These are phyloP conservation scores for Stagonosporopsis cucurbitacearum DNA, from an alignment of 2,329 filamentous ascomycete species.

Conservation along the genomic window DNA sequence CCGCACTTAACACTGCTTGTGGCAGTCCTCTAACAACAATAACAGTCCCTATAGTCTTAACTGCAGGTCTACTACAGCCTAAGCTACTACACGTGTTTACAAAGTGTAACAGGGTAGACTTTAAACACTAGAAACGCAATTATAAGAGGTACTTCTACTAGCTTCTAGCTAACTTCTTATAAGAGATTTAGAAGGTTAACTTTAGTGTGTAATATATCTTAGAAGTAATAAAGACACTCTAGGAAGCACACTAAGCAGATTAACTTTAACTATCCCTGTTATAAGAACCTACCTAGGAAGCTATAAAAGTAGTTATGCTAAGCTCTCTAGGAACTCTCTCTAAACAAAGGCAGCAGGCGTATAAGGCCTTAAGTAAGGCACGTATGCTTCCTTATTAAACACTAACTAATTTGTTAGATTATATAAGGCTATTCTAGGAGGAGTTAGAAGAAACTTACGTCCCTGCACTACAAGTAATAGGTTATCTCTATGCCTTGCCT, in stretches of 20 bases:
- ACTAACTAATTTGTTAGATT: not conserved
- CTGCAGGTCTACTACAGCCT: not conserved
- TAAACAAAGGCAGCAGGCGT: no score
- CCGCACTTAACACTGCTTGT: no score
- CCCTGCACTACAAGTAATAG: not conserved
- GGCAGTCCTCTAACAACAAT: no score
- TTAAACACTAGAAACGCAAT: not conserved
- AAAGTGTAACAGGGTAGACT: not conserved
- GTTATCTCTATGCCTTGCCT: not conserved
- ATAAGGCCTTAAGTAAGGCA: no score
- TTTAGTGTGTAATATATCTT: no score
- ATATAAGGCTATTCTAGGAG: not conserved
- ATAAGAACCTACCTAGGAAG: not conserved
- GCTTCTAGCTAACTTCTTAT: not conserved
- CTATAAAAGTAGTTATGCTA: not conserved
- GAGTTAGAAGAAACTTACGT: not conserved
- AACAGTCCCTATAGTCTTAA: not conserved
- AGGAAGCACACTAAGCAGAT: not conserved
- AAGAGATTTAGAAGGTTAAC: not conserved
- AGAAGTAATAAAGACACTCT: not conserved
- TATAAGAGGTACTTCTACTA: not conserved
- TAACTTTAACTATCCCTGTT: not conserved
- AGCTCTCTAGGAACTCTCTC: not conserved
- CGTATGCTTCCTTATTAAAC: no score
- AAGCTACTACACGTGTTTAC: not conserved